These are phyloP conservation scores for Davidsoniella eucalypti DNA, from an alignment of 2,329 filamentous ascomycete genomes.

Conservation along the genomic window DNA sequence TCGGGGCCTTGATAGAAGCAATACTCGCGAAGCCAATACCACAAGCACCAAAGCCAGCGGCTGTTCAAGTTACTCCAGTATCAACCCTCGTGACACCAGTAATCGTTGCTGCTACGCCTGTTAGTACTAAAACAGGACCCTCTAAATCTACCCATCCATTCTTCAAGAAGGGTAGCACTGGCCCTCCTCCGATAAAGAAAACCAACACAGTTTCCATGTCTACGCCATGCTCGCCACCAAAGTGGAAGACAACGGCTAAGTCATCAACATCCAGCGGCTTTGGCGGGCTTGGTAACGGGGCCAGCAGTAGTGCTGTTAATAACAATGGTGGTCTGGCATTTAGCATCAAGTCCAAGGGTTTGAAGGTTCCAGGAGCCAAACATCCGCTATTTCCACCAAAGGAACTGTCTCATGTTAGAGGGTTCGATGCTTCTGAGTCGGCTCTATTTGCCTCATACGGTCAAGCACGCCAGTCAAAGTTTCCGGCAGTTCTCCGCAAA, in stretches of 20 bases:
- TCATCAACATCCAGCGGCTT: neutral
- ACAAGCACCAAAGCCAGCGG: neutral
- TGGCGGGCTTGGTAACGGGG: neutral
- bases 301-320: neutral
- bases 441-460: neutral
- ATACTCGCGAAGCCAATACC: constrained; percentile 2
- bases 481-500: constrained; percentile 21
- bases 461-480: neutral
- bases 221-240: constrained; percentile 36
- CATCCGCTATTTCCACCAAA: constrained; percentile 57
- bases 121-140: constrained; percentile 16
- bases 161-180: constrained; percentile 20
- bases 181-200: constrained; percentile 13
- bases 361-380: constrained; percentile 48
- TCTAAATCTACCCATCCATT: constrained; percentile 25
- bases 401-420: constrained; percentile 48
- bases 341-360: constrained; percentile 26
- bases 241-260: constrained; percentile 17
- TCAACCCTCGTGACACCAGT: constrained; percentile 11
- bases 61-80: constrained; percentile 12
- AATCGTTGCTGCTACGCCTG: constrained; percentile 4
- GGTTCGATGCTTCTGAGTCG: constrained; percentile 16
- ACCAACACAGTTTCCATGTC: constrained; percentile 30
- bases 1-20: constrained; percentile 40
- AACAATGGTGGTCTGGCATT: constrained; percentile 19